A percentile compares a stretch with the other conserved stretches of the same genome.
Evolutionary conservation across 2,329 filamentous ascomycete species (phyloP).

Genomic region (Ustulina deusta): DNA sequence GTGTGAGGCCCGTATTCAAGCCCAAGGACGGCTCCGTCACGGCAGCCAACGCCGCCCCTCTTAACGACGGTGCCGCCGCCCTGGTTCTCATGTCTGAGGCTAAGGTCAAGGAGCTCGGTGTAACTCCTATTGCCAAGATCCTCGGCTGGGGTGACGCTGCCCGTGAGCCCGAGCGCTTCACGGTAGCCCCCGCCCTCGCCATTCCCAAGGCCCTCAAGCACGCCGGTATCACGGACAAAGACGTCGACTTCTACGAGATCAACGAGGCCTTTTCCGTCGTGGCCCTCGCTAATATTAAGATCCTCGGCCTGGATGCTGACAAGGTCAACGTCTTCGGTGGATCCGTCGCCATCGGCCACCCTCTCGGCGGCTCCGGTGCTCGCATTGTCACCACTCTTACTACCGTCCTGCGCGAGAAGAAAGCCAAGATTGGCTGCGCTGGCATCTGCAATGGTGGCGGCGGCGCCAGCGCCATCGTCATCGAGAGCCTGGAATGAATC

Average conservation of each 20-base stretch:
- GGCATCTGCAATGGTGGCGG: slow-evolving; percentile 99
- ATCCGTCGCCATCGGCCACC: slow-evolving; percentile 94
- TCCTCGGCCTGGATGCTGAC: slow-evolving; percentile 80
- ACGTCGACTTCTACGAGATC: slow-evolving; percentile 96
- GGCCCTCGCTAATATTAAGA: slow-evolving; percentile 94
- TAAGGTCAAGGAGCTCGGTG: slow-evolving; percentile 89
- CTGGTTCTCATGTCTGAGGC: slow-evolving; percentile 94
- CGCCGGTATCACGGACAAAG: slow-evolving; percentile 80
- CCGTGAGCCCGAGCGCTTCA: slow-evolving; percentile 93
- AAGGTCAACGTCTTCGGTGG: slow-evolving; percentile 97
- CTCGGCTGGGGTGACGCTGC: slow-evolving; percentile 97
- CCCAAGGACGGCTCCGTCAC: slow-evolving; percentile 88
- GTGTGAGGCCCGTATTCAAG: slow-evolving; percentile 86
- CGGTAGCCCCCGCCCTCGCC: slow-evolving; percentile 89
- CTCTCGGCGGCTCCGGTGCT: slow-evolving; percentile 91
- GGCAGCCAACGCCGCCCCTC: slow-evolving; percentile 93
- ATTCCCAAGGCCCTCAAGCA: slow-evolving; percentile 98
- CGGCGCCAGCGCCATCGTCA: slow-evolving; percentile 91
- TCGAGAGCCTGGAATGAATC: slow-evolving; percentile 71
- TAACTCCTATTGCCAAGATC: slow-evolving; percentile 96
- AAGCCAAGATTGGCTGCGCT: slow-evolving; percentile 91
- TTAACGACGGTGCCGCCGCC: slow-evolving; percentile 94
- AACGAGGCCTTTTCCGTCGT: slow-evolving; percentile 99
- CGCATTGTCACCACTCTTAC: slow-evolving; percentile 92
- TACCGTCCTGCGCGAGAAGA: slow-evolving; percentile 88